phyloP scores from a whole-genome alignment of 2,329 filamentous ascomycete genomes.

The Penicillium sp. region DNA sequence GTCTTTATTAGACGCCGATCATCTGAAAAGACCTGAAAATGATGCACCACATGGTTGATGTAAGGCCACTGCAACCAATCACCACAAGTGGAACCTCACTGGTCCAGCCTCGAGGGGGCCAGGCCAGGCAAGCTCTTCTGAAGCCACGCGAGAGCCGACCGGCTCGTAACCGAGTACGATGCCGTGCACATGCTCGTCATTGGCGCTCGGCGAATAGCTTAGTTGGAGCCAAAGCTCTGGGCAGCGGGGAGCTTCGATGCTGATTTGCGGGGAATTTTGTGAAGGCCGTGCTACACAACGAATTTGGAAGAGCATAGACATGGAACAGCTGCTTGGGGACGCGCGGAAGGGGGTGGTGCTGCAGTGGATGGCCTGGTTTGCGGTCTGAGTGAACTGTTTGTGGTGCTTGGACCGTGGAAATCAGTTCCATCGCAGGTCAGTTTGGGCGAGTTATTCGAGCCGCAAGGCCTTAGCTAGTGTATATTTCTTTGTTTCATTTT shows the following conservation, averaged over 20 bases:
- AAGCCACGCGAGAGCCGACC: conserved; percentile 25
- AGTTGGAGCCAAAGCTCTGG: not conserved
- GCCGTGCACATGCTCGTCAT: not conserved
- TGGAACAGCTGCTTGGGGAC: not conserved
- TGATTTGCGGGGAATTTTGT: conserved; percentile 4
- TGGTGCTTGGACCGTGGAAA: not conserved
- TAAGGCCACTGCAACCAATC: conserved; percentile 2
- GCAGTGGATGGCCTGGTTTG: not conserved
- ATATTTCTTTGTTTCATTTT: not conserved
- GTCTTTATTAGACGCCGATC: not conserved
- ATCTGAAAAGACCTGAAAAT: not conserved
- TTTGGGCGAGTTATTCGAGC: not conserved
- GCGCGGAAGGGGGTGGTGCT: not conserved
- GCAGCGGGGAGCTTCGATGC: not conserved
- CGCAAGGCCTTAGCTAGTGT: not conserved
- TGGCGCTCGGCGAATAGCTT: conserved; percentile 1
- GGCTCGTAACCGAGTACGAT: conserved; percentile 16
- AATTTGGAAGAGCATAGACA: not conserved
- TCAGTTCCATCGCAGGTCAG: not conserved
- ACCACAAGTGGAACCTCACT: not conserved
- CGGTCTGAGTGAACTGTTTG: not conserved
- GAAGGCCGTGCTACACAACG: not conserved
- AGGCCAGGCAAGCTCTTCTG: not conserved
- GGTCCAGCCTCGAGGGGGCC: not conserved
- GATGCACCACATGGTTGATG: not conserved